Conservation (phyloP, 805 yeast species). For the Starmerella ratchasimensis region DNA sequence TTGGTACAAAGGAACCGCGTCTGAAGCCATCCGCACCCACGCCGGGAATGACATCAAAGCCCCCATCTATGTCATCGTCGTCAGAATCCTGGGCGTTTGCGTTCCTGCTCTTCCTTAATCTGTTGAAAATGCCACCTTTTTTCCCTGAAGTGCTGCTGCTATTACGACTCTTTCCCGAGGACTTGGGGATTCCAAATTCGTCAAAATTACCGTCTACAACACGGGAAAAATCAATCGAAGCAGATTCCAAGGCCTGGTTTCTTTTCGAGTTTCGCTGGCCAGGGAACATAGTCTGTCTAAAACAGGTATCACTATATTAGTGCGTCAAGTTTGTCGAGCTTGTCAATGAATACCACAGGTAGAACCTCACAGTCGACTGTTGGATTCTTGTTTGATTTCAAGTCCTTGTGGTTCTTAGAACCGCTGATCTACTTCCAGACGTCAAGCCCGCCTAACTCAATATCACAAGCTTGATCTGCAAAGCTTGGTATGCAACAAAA, state of each 20-base stretch:
- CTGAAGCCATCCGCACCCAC: neutral
- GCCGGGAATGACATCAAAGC: slow-evolving; percentile 6
- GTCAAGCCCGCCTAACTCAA: too few species aligned
- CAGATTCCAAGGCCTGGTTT: slow-evolving; percentile 9
- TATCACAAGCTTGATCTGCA: too few species aligned
- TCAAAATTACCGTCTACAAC: slow-evolving; percentile 17
- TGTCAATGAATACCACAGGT: too few species aligned
- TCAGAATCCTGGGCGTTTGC: neutral
- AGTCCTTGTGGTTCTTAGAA: too few species aligned
- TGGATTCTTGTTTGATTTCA: too few species aligned
- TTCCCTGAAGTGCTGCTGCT: slow-evolving; percentile 3
- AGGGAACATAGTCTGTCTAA: slow-evolving; percentile 13
- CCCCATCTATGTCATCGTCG: slow-evolving; percentile 22
- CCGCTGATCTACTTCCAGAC: too few species aligned
- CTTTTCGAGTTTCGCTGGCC: slow-evolving; percentile 13
- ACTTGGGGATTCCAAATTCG: slow-evolving; percentile 20
- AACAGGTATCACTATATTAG: too few species aligned
- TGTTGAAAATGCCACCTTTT: slow-evolving; percentile 17
- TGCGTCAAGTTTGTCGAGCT: too few species aligned
- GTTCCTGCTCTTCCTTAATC: slow-evolving; percentile 9
- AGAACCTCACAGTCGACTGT: too few species aligned
- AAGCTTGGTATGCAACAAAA: too few species aligned
- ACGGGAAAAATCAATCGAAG: slow-evolving; percentile 2
- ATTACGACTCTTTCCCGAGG: slow-evolving; percentile 1
- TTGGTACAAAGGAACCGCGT: too few species aligned